Conservation (phyloP, 495 filamentous ascomycete genomes). For the Neurospora tetraspora region DNA sequence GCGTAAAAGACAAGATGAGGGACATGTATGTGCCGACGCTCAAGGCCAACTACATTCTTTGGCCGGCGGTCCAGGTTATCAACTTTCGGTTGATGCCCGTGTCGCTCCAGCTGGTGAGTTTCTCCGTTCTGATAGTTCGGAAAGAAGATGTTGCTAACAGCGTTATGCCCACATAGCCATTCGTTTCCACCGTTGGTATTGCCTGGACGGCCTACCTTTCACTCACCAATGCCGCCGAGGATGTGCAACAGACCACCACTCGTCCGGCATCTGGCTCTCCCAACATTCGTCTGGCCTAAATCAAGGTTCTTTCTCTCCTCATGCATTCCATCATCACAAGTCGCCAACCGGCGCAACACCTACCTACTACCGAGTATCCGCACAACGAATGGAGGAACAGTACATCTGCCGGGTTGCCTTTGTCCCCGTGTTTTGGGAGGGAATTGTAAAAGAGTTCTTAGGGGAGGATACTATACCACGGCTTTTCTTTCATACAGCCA, state of each 20-base stretch:
- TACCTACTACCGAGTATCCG: background rate
- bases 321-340: background rate
- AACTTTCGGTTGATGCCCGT: constrained; percentile 95
- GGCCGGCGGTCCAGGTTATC: constrained; percentile 92
- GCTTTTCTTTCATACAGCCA: background rate
- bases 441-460: background rate
- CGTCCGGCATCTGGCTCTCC: constrained; percentile 20
- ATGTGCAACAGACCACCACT: constrained; percentile 21
- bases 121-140: background rate
- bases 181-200: constrained; percentile 93
- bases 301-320: background rate
- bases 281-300: constrained; percentile 18
- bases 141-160: background rate
- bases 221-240: constrained; percentile 80
- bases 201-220: constrained; percentile 99
- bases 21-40: constrained; percentile 89
- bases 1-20: constrained; percentile 73
- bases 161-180: constrained; percentile 52
- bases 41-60: constrained; percentile 93
- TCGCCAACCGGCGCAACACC: background rate
- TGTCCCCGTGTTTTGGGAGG: background rate
- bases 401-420: background rate
- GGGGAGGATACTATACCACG: background rate
- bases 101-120: constrained; percentile 90
- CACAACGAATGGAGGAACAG: background rate